phyloP scores from a whole-genome alignment of 2,329 filamentous ascomycete species.

The Pestalotiopsis sp. region DNA sequence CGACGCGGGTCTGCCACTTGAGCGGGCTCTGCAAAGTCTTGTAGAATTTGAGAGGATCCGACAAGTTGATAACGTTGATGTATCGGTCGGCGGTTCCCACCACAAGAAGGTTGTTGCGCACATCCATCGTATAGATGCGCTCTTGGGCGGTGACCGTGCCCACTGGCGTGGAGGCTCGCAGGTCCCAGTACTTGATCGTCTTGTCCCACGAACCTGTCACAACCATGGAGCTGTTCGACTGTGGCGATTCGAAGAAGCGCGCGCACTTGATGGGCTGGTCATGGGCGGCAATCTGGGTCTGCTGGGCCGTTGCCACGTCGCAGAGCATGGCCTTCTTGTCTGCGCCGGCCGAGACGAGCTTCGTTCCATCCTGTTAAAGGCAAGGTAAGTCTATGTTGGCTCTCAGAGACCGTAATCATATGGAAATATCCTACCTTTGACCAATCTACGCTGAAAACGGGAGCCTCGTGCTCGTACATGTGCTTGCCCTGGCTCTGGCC shows the following conservation, averaged over 20 bases:
- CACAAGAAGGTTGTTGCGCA: conserved; percentile 84
- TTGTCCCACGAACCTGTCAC: conserved; percentile 94
- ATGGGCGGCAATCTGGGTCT: conserved; percentile 78
- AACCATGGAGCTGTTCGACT: conserved; percentile 72
- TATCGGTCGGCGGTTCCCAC: conserved; percentile 92
- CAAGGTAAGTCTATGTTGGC: conserved; percentile 13
- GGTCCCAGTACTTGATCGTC: conserved; percentile 87
- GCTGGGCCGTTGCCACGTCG: conserved; percentile 71
- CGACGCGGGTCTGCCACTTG: conserved; percentile 96
- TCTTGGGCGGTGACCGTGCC: conserved; percentile 71
- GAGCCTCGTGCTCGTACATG: conserved; percentile 81
- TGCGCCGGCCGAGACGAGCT: conserved; percentile 83
- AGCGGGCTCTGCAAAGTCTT: conserved; percentile 95
- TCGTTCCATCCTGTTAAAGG: conserved; percentile 75
- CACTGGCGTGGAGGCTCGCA: conserved; percentile 66
- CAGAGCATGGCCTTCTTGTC: conserved; percentile 90
- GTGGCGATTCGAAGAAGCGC: conserved; percentile 72
- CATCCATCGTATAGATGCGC: conserved; percentile 88
- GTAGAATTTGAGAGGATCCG: conserved; percentile 87
- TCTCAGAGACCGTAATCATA: background rate
- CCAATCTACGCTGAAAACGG: conserved; percentile 84
- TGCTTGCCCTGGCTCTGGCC: conserved; percentile 85
- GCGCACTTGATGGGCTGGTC: conserved; percentile 80
- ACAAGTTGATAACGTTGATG: conserved; percentile 92
- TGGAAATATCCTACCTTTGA: conserved; percentile 67